A percentile compares a stretch with the other conserved stretches of the same genome.
These are phyloP conservation scores for Durusdinium trenchii DNA, from an alignment of 73 alveolate species.

Conservation along the genomic window DNA sequence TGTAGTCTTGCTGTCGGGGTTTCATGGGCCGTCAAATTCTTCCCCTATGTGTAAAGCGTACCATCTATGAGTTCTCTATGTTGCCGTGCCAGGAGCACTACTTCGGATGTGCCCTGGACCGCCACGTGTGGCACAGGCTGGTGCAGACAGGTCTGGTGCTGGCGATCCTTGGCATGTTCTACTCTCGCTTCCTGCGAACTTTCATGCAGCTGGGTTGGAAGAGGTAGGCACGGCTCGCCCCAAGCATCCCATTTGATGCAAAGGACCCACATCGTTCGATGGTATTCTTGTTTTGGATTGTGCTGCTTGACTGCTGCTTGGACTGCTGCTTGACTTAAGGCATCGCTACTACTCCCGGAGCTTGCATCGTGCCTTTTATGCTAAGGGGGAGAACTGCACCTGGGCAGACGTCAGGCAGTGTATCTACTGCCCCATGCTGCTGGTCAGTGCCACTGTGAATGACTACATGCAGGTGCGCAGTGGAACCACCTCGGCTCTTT, in stretches of 20 bases:
- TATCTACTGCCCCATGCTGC: constrained; percentile 65
- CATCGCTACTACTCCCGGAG: constrained; percentile 76
- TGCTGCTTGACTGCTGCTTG: too few species aligned
- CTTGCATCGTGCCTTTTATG: constrained; percentile 62
- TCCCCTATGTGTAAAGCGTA: background rate
- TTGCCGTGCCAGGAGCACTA: background rate
- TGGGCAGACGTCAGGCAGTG: constrained; percentile 57
- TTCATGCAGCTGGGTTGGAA: constrained; percentile 24
- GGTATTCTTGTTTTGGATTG: too few species aligned
- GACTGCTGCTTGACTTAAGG: background rate
- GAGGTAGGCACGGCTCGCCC: too few species aligned
- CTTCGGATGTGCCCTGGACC: background rate
- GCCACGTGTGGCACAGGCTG: background rate
- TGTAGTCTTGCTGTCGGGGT: background rate
- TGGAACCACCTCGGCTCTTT: too few species aligned
- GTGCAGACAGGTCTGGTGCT: background rate
- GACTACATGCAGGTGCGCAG: constrained; percentile 73
- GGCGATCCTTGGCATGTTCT: constrained; percentile 27
- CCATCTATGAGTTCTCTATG: background rate
- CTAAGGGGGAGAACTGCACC: constrained; percentile 64
- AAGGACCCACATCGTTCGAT: too few species aligned
- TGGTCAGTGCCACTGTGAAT: constrained; percentile 57
- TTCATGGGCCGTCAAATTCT: background rate
- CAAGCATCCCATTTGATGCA: too few species aligned
- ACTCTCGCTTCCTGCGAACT: constrained; percentile 71